Conservation (phyloP, 106 monocot genomes). For the Alisma plantagoaquatica region DNA sequence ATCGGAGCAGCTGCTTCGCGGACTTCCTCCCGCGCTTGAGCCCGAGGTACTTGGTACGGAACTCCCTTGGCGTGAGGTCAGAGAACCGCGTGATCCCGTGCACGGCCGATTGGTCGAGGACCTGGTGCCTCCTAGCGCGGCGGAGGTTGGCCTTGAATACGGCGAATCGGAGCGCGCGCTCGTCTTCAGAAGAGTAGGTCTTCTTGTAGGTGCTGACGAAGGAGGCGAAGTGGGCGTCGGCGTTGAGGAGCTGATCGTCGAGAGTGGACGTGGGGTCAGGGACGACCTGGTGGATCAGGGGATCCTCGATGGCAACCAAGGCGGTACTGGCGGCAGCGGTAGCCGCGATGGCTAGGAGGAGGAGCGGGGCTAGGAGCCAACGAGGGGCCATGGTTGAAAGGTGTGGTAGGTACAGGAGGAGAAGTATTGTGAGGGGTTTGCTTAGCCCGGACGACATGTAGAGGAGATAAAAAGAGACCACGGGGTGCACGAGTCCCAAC, state of each 20-base stretch:
- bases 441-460: too few species aligned
- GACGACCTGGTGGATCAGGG: constrained; percentile 42
- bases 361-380: constrained; percentile 1
- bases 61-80: constrained; percentile 83
- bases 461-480: too few species aligned
- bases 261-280: constrained; percentile 1
- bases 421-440: neutral
- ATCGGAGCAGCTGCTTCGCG: neutral
- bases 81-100: constrained; percentile 87
- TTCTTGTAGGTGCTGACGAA: constrained; percentile 45
- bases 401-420: neutral
- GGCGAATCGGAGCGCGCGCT: constrained; percentile 40
- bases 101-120: constrained; percentile 64
- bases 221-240: constrained; percentile 48
- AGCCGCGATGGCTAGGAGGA: constrained; percentile 15
- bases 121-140: constrained; percentile 59
- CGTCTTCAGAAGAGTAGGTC: constrained; percentile 32
- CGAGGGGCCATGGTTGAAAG: neutral
- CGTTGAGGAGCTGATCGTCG: constrained; percentile 21
- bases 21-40: constrained; percentile 13
- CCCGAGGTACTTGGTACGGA: constrained; percentile 46
- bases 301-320: constrained; percentile 21
- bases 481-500: too few species aligned
- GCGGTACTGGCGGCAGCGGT: neutral
- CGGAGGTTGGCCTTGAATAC: constrained; percentile 64